Conservation (phyloP, 306 rosid genomes). For the Castanospermum australe region DNA sequence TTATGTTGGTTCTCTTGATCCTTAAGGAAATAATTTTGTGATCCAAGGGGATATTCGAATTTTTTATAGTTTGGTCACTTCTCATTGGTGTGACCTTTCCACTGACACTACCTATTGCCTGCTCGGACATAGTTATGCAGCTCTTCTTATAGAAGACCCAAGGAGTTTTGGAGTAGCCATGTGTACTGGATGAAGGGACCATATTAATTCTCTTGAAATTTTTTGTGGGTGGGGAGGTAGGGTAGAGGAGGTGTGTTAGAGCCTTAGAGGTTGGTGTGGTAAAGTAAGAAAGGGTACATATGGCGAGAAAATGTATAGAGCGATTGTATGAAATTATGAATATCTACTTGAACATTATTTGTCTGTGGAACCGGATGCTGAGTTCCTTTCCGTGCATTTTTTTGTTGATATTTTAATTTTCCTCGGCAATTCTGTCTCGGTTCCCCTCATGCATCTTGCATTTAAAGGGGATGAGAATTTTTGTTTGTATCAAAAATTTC, state of each 20-base stretch:
- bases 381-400: not conserved
- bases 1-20: slow-evolving; percentile 85
- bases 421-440: not conserved
- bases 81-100: slow-evolving; percentile 36
- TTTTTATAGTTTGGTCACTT: slow-evolving; percentile 38
- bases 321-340: slow-evolving; percentile 26
- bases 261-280: slow-evolving; percentile 25
- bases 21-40: slow-evolving; percentile 88
- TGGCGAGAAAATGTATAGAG: slow-evolving; percentile 50
- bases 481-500: not conserved
- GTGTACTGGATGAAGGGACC: slow-evolving; percentile 19
- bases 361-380: slow-evolving; percentile 9
- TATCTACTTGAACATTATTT: slow-evolving; percentile 20
- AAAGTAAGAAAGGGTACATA: slow-evolving; percentile 34
- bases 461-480: not conserved
- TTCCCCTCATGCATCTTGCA: slow-evolving; percentile 4
- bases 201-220: slow-evolving; percentile 23
- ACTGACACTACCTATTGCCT: slow-evolving; percentile 26
- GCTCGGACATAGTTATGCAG: slow-evolving; percentile 25
- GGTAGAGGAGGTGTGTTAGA: slow-evolving; percentile 26
- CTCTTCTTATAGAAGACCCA: slow-evolving; percentile 31
- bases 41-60: slow-evolving; percentile 25
- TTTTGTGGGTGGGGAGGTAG: slow-evolving; percentile 2
- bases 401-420: not conserved
- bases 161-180: slow-evolving; percentile 33